phyloP scores from a whole-genome alignment of 768 basidiomycete genomes.

The Leccinum aurantiacum region DNA sequence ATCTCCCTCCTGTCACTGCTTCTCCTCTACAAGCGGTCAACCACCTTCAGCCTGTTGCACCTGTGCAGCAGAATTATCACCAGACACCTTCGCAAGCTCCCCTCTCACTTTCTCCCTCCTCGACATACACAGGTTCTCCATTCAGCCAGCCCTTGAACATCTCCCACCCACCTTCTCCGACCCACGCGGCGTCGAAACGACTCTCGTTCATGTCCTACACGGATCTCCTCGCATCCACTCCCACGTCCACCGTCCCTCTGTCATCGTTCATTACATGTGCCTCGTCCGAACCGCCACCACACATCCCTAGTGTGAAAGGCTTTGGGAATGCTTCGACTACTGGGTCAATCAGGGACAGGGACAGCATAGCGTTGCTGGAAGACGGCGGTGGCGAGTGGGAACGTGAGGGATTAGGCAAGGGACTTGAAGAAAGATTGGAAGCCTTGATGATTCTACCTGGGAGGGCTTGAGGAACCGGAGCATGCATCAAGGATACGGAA shows the following conservation, averaged over 20 bases:
- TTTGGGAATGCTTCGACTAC: constrained; percentile 32
- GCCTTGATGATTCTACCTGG: constrained; percentile 41
- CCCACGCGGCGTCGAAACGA: constrained; percentile 55
- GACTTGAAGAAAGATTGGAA: constrained; percentile 82
- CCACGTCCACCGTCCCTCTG: constrained; percentile 68
- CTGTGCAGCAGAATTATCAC: constrained; percentile 17
- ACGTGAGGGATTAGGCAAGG: constrained; percentile 76
- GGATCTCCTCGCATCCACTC: constrained; percentile 78
- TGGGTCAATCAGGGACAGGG: constrained; percentile 36
- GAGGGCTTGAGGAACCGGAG: constrained; percentile 18
- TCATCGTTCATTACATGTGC: constrained; percentile 69
- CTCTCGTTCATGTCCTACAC: constrained; percentile 89
- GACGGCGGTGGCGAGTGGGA: constrained; percentile 87
- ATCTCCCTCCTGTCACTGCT: constrained; percentile 28
- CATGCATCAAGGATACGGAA: background rate
- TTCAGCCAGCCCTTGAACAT: constrained; percentile 23
- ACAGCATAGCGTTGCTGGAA: constrained; percentile 49
- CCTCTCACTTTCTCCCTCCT: constrained; percentile 21
- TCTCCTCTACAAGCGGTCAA: constrained; percentile 24
- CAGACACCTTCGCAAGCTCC: constrained; percentile 15
- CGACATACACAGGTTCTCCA: constrained; percentile 30
- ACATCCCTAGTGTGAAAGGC: constrained; percentile 63
- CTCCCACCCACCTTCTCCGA: constrained; percentile 47
- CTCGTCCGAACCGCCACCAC: constrained; percentile 64
- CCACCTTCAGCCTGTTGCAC: constrained; percentile 10